Percentiles rank a stretch among this genome's conserved stretches.
These are phyloP conservation scores for Exsudoporus frostii DNA, from an alignment of 768 basidiomycete species.

Conservation along the genomic window DNA sequence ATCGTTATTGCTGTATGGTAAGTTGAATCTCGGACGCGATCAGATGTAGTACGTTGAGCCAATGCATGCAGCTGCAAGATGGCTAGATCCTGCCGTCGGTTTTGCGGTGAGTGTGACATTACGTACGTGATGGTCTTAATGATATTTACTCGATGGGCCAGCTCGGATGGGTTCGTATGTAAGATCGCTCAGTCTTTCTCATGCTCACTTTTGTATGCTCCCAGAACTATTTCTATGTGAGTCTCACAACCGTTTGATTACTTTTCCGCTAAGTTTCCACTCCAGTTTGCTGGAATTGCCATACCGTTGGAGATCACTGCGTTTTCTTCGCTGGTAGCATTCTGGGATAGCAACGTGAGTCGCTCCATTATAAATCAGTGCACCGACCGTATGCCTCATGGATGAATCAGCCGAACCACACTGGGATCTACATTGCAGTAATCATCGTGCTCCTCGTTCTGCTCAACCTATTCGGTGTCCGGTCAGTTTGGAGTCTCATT, in stretches of 20 bases:
- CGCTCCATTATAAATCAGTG: background rate
- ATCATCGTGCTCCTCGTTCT: constrained; percentile 38
- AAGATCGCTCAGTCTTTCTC: background rate
- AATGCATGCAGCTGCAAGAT: constrained; percentile 25
- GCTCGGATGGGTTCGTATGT: constrained; percentile 24
- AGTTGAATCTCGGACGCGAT: background rate
- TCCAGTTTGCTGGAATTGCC: constrained; percentile 32
- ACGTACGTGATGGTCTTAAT: background rate
- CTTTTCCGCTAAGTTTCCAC: background rate
- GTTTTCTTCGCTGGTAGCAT: constrained; percentile 45
- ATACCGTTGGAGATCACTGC: constrained; percentile 52
- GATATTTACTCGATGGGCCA: background rate
- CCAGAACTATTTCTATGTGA: constrained; percentile 36
- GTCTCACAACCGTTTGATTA: background rate
- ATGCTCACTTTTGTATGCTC: background rate
- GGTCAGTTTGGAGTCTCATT: constrained; percentile 37
- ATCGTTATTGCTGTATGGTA: constrained; percentile 28
- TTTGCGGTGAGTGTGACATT: constrained; percentile 24
- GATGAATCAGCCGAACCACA: constrained; percentile 31
- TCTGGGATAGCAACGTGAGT: constrained; percentile 43
- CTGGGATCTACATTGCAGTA: constrained; percentile 39
- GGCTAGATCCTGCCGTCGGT: constrained; percentile 32
- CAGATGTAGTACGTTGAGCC: background rate
- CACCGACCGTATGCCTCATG: constrained; percentile 8
- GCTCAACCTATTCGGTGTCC: constrained; percentile 47